These are phyloP conservation scores for Aureobasidium sp. DNA, from an alignment of 2,329 filamentous ascomycete genomes.

Conservation along the genomic window DNA sequence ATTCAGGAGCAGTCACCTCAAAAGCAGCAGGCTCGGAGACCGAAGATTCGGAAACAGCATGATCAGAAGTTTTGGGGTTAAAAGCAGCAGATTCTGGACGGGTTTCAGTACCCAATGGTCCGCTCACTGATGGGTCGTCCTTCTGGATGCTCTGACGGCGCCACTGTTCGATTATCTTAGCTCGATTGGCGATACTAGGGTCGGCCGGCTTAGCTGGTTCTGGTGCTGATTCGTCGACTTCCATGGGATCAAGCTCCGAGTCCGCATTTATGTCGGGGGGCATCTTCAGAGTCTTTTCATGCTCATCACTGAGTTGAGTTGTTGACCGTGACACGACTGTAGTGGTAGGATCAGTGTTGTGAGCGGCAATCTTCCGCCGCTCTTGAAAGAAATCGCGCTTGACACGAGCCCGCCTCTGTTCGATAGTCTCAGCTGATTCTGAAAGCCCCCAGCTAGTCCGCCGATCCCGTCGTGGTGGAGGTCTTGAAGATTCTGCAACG, in stretches of 20 bases:
- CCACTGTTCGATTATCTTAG: background rate
- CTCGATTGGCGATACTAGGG: background rate
- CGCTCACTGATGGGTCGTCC: background rate
- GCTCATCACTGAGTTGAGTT: background rate
- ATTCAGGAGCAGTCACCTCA: background rate
- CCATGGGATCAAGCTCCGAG: background rate
- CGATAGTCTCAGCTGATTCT: background rate
- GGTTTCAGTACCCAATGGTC: background rate
- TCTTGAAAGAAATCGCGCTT: background rate
- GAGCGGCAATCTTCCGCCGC: background rate
- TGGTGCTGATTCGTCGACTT: background rate
- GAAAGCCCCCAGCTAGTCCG: background rate
- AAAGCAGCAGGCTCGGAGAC: background rate
- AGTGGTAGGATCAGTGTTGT: background rate
- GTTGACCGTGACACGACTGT: background rate
- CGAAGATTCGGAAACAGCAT: background rate
- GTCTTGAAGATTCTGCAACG: background rate
- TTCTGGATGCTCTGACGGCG: background rate
- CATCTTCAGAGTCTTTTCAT: background rate
- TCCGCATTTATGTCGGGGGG: background rate
- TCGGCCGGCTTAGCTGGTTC: background rate
- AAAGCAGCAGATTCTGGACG: background rate
- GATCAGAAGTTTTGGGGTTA: background rate
- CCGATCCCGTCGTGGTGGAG: background rate
- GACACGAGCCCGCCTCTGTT: background rate